Conservation (phyloP, 345 rosid genomes). For the Triadica sebifera region DNA sequence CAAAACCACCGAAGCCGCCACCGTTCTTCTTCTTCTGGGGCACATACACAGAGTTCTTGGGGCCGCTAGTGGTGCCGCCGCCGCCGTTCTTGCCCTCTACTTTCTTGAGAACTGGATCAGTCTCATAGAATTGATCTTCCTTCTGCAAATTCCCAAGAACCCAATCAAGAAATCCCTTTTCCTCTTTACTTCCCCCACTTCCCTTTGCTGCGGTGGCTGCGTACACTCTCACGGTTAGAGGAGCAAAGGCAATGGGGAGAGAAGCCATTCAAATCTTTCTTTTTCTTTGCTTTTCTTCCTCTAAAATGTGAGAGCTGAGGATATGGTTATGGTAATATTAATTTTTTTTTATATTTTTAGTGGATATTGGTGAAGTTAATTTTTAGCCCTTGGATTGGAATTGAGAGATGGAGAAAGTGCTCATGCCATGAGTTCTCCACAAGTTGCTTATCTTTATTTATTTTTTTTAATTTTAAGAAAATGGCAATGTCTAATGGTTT, state of each 20-base stretch:
- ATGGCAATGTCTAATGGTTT: too few relatives aligned
- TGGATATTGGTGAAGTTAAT: background rate
- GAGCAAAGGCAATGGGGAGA: slow-evolving; percentile 46
- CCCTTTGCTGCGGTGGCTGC: slow-evolving; percentile 65
- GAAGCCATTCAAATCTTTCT: slow-evolving; percentile 44
- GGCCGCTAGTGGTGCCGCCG: slow-evolving; percentile 38
- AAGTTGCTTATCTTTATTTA: slow-evolving; percentile 52
- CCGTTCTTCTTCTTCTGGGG: slow-evolving; percentile 62
- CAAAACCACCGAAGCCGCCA: slow-evolving; percentile 36
- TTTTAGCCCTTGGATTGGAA: slow-evolving; percentile 42
- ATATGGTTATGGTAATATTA: slow-evolving; percentile 1
- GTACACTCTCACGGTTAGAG: slow-evolving; percentile 50
- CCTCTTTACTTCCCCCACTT: slow-evolving; percentile 57
- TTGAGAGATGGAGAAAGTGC: slow-evolving; percentile 10
- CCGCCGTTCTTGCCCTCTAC: slow-evolving; percentile 49
- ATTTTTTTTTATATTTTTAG: background rate
- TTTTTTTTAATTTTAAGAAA: too few relatives aligned
- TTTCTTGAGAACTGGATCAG: slow-evolving; percentile 69
- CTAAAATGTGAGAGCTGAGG: too few relatives aligned
- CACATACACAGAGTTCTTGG: slow-evolving; percentile 55
- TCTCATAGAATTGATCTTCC: slow-evolving; percentile 80
- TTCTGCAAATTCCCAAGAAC: slow-evolving; percentile 54
- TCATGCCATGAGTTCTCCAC: slow-evolving; percentile 56
- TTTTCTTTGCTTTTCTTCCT: background rate
- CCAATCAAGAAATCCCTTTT: slow-evolving; percentile 65